phyloP scores from a whole-genome alignment of 1,284 basidiomycete genomes.

The Leucoagaricus sp. region DNA sequence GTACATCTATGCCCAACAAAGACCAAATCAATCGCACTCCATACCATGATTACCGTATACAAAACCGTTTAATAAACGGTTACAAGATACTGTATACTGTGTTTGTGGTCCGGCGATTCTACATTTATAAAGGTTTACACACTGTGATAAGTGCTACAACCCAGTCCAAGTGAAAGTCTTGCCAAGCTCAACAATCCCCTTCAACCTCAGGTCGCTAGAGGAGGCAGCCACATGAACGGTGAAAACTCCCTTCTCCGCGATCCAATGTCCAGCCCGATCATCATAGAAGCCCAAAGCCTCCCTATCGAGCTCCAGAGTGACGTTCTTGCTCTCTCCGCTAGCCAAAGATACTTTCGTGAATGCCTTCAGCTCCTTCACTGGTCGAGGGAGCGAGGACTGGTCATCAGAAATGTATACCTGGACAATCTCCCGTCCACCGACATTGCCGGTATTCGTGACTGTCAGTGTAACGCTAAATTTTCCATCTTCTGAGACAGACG shows the following conservation, averaged over 20 bases:
- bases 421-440: slow-evolving; percentile 41
- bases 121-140: neutral
- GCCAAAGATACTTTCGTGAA: slow-evolving; percentile 47
- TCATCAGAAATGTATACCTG: slow-evolving; percentile 47
- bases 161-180: slow-evolving; percentile 42
- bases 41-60: no score
- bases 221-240: slow-evolving; percentile 41
- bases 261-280: slow-evolving; percentile 38
- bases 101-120: neutral
- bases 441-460: slow-evolving; percentile 41
- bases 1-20: no score
- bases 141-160: slow-evolving; percentile 25
- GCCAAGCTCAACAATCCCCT: slow-evolving; percentile 31
- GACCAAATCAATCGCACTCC: no score
- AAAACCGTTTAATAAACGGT: no score
- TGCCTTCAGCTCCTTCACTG: slow-evolving; percentile 44
- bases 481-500: slow-evolving; percentile 31
- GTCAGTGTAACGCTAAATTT: slow-evolving; percentile 40
- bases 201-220: slow-evolving; percentile 37
- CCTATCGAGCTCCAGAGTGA: slow-evolving; percentile 39
- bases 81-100: no score
- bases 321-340: slow-evolving; percentile 39
- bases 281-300: slow-evolving; percentile 49
- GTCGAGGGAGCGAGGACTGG: slow-evolving; percentile 35
- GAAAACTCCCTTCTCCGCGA: slow-evolving; percentile 45